Percentiles rank a stretch among this genome's conserved stretches.
Evolutionary conservation across 768 basidiomycete species (phyloP).

Genomic region (Russula ochroleuca): DNA sequence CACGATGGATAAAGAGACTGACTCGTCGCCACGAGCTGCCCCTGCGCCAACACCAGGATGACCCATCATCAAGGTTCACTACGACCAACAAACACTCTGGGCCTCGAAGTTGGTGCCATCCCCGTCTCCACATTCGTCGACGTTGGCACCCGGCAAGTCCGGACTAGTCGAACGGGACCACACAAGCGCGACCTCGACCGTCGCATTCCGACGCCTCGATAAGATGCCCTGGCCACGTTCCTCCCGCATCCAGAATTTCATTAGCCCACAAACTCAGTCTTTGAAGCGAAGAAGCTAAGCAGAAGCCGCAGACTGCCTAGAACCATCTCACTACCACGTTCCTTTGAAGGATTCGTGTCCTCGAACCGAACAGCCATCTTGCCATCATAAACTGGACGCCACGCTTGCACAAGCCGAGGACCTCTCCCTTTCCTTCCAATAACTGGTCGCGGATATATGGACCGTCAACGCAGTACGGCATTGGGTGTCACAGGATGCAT

Average conservation of each 20-base stretch:
- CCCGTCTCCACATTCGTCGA: slow-evolving; percentile 9
- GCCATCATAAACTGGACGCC: slow-evolving; percentile 93
- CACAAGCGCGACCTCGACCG: slow-evolving; percentile 76
- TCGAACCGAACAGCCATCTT: slow-evolving; percentile 95
- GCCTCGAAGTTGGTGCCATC: slow-evolving; percentile 31
- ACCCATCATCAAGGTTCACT: slow-evolving; percentile 19
- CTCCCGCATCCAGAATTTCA: slow-evolving; percentile 72
- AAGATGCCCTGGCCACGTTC: slow-evolving; percentile 88
- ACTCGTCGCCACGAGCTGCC: slow-evolving; percentile 1
- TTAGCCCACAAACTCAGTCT: slow-evolving; percentile 71
- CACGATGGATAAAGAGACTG: slow-evolving; percentile 12
- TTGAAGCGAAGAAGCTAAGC: slow-evolving; percentile 33
- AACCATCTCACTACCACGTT: slow-evolving; percentile 57
- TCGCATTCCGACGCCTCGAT: slow-evolving; percentile 76
- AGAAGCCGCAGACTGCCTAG: neutral
- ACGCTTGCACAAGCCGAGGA: slow-evolving; percentile 97
- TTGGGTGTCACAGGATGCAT: neutral
- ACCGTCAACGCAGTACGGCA: slow-evolving; percentile 50
- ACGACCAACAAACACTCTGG: slow-evolving; percentile 32
- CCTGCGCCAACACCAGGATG: neutral
- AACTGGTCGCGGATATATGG: slow-evolving; percentile 86
- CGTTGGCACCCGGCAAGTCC: slow-evolving; percentile 15
- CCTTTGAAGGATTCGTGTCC: slow-evolving; percentile 98
- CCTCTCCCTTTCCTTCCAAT: slow-evolving; percentile 86
- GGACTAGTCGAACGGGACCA: slow-evolving; percentile 14